Percentiles rank a stretch among this genome's conserved stretches.
phyloP scores from a whole-genome alignment of 805 yeast genomes.

The Candida nemodendra region DNA sequence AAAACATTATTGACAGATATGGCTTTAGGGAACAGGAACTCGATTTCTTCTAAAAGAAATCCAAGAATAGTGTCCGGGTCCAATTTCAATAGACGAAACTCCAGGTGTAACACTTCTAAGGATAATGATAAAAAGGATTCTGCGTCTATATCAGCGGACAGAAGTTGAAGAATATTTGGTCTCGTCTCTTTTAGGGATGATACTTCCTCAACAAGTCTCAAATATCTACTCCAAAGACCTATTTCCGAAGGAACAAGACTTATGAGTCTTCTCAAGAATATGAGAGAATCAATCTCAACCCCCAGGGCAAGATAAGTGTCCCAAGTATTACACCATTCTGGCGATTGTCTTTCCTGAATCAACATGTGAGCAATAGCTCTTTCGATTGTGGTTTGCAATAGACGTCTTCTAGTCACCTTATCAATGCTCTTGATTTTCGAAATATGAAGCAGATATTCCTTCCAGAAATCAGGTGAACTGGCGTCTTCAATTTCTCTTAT shows the following conservation, averaged over 20 bases:
- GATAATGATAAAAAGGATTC: constrained; percentile 3
- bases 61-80: constrained; percentile 7
- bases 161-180: not conserved
- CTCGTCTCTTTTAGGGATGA: constrained; percentile 3
- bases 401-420: constrained; percentile 4
- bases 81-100: constrained; percentile 4
- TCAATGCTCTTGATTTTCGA: constrained; percentile 10
- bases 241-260: constrained; percentile 2
- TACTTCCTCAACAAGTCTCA: not conserved
- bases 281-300: constrained; percentile 3
- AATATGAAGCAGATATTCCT: constrained; percentile 12
- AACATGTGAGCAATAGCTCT: constrained; percentile 25
- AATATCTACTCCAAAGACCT: constrained; percentile 5
- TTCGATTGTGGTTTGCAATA: constrained; percentile 30
- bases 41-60: constrained; percentile 21
- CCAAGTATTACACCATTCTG: constrained; percentile 32
- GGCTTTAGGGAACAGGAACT: constrained; percentile 28
- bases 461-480: constrained; percentile 22
- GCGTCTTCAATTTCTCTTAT: constrained; percentile 13
- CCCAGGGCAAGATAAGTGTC: constrained; percentile 23
- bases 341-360: not conserved
- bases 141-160: not conserved
- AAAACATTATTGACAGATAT: constrained; percentile 33
- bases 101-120: constrained; percentile 7
- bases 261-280: constrained; percentile 4